Percentiles rank a stretch among this genome's conserved stretches.
Conservation (phyloP, 2,329 filamentous ascomycete species). For the Beauveria pseudobassiana region DNA sequence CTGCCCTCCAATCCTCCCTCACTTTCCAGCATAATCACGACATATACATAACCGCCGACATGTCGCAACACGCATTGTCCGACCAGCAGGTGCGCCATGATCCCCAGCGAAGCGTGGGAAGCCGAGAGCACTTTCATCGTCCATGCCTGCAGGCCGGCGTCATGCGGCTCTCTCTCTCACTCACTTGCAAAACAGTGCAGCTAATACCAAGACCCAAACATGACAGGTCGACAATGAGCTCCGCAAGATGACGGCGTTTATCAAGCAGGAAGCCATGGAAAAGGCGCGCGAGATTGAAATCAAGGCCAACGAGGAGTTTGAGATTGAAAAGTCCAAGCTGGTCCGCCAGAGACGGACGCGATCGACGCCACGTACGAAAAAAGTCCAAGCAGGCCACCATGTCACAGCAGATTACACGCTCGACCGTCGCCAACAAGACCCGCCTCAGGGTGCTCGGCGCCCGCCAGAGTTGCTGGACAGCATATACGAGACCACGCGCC, state of each 20-base stretch:
- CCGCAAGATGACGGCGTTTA: constrained; percentile 99
- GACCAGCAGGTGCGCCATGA: constrained; percentile 74
- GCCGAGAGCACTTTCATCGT: neutral
- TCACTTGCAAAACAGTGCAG: neutral
- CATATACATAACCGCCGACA: constrained; percentile 43
- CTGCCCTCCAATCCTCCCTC: neutral
- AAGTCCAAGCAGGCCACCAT: constrained; percentile 98
- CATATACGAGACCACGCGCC: constrained; percentile 75
- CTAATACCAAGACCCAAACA: neutral
- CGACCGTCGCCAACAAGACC: constrained; percentile 93
- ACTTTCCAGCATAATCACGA: constrained; percentile 1
- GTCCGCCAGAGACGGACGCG: constrained; percentile 89
- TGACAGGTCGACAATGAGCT: constrained; percentile 89
- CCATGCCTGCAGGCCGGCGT: constrained; percentile 6
- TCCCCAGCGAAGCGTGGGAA: constrained; percentile 5
- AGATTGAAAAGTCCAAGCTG: constrained; percentile 97
- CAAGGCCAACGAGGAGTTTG: constrained; percentile 98
- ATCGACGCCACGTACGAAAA: constrained; percentile 95
- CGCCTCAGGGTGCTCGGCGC: constrained; percentile 80
- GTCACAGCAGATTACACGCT: constrained; percentile 97
- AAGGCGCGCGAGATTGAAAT: constrained; percentile 96
- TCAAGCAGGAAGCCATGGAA: constrained; percentile 95
- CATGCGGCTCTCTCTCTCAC: neutral
- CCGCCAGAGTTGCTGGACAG: constrained; percentile 84
- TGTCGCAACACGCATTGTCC: constrained; percentile 96